Conservation (phyloP, 202 grass and related monocot species). For the Brachypodium distachyon region DNA sequence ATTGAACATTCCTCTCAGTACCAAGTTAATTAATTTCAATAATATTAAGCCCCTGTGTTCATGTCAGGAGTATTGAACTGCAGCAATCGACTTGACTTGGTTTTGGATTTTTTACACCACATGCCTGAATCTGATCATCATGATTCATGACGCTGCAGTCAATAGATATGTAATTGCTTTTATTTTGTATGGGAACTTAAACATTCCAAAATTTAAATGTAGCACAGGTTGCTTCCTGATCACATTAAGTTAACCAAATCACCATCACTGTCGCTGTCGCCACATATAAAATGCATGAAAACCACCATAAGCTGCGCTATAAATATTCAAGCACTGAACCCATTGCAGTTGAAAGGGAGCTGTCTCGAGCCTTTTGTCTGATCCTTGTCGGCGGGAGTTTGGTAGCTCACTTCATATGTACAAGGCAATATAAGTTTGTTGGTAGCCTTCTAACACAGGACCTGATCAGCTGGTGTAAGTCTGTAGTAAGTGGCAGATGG, state of each 20-base stretch:
- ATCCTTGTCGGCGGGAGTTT: constrained; percentile 25
- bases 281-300: constrained; percentile 8
- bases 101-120: not conserved
- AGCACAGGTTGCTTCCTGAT: constrained; percentile 18
- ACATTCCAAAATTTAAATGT: not conserved
- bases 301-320: not conserved
- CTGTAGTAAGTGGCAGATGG: constrained; percentile 42
- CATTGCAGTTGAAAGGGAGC: constrained; percentile 41
- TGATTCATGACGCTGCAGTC: not conserved
- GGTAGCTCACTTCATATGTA: constrained; percentile 23
- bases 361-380: constrained; percentile 31
- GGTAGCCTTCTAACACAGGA: constrained; percentile 13
- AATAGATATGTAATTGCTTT: not conserved
- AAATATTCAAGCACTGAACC: constrained; percentile 1
- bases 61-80: not conserved
- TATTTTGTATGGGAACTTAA: not conserved
- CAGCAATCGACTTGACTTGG: not conserved
- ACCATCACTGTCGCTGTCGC: constrained; percentile 3
- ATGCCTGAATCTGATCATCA: not conserved
- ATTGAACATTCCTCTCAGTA: not conserved
- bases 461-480: constrained; percentile 3
- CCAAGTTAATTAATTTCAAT: not conserved
- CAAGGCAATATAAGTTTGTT: constrained; percentile 8
- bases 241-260: constrained; percentile 13
- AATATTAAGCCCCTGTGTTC: not conserved